These are phyloP conservation scores for Butyriboletus loyo DNA, from an alignment of 768 basidiomycete species.

Conservation along the genomic window DNA sequence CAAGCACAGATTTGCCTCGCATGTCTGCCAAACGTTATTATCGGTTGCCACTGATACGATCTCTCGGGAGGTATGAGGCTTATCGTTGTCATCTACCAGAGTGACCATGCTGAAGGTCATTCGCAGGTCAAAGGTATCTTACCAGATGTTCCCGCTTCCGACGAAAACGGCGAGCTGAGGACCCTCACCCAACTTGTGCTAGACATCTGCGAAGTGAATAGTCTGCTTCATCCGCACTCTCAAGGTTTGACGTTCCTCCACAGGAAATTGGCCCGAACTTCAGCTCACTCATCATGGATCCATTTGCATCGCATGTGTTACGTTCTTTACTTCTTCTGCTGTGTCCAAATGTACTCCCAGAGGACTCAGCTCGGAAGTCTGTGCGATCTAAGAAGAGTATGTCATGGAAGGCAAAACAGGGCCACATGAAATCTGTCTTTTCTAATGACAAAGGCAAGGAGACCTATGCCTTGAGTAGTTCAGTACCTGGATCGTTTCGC, in stretches of 20 bases:
- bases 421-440: conserved; percentile 78
- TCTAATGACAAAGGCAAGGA: conserved; percentile 40
- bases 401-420: conserved; percentile 79
- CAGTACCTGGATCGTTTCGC: conserved; percentile 48
- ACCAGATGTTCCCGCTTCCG: conserved; percentile 43
- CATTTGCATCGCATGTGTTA: conserved; percentile 88
- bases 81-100: background rate
- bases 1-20: conserved; percentile 88
- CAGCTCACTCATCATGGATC: conserved; percentile 68
- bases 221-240: conserved; percentile 10
- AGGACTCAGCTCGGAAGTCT: conserved; percentile 36
- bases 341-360: conserved; percentile 53
- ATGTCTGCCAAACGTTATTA: conserved; percentile 91
- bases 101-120: background rate
- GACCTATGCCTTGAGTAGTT: conserved; percentile 22
- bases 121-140: conserved; percentile 52
- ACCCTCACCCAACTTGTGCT: conserved; percentile 61
- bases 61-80: conserved; percentile 56
- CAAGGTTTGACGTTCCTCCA: conserved; percentile 6
- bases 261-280: conserved; percentile 73
- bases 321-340: conserved; percentile 77
- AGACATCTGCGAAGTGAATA: conserved; percentile 60
- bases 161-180: conserved; percentile 63
- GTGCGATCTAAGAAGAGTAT: conserved; percentile 85
- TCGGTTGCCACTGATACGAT: conserved; percentile 62